phyloP scores from a whole-genome alignment of 345 rosid species.

The Brassica juncea region DNA sequence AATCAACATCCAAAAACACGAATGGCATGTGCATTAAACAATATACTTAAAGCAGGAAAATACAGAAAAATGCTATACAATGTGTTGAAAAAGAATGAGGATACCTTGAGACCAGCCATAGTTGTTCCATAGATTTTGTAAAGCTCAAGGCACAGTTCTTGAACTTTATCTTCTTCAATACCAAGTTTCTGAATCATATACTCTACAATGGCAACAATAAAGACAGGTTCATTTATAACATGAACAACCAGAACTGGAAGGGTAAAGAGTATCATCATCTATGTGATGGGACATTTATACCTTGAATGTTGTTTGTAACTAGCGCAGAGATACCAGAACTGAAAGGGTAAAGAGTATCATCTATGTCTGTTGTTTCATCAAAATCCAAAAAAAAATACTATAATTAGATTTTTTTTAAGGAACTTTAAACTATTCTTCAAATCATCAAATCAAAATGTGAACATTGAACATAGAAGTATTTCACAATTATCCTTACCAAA shows the following conservation, averaged over 20 bases:
- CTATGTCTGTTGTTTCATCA: conserved; percentile 40
- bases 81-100: background rate
- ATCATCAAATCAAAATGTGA: background rate
- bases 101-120: conserved; percentile 93
- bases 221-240: background rate
- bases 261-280: background rate
- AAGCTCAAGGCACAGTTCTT: conserved; percentile 61
- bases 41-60: background rate
- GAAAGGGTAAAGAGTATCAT: conserved; percentile 83
- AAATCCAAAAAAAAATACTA: background rate
- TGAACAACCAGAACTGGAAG: background rate
- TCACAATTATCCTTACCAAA: conserved; percentile 45
- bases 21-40: background rate
- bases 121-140: conserved; percentile 91
- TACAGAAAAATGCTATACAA: no score
- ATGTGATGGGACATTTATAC: conserved; percentile 39
- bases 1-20: no score
- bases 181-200: conserved; percentile 77
- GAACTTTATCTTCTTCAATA: conserved; percentile 57
- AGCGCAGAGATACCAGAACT: conserved; percentile 66
- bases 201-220: conserved; percentile 45
- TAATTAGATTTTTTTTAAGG: no score
- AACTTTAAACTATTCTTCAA: background rate
- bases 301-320: conserved; percentile 70
- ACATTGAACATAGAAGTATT: no score